Base-by-base conservation (phyloP, 495 filamentous ascomycete species). In the Annulohypoxylon nitens region DNA sequence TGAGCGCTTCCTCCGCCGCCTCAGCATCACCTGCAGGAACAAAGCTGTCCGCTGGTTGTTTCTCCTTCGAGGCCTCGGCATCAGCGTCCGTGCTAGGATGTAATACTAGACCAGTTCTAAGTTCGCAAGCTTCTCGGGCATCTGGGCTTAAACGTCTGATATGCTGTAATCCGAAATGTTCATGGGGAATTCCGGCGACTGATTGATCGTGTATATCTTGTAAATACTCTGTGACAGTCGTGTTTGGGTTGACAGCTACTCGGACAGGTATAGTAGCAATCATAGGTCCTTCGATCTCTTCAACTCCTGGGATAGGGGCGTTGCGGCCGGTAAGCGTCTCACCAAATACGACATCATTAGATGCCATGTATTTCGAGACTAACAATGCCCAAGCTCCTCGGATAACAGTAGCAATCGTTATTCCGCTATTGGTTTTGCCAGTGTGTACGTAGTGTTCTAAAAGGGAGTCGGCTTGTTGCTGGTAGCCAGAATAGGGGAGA, bases 151-250 rank as follows among this genome's bases (percentile, higher is more conserved):
- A 81, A 20, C 84, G 83, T 64, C 87, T 83, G 67, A 94, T 94
- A 60, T 91, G 85, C 77, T 92, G 89, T 77, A 94, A 82, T 6
- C 92, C 91, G 75, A 88, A 84, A 54, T 92, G 90, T 77, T 94
- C 87, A 75, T 89, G 88, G 0, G 88, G 83, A 4, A 89, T 87
- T 1, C 86, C 84, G 1, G 81, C 80, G 18, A 88, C 76, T 23
- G 86, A 82, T 12, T 84, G 78, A 41, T 87, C 81, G 53, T 91
- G 88, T 2, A 93, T 80, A 0, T 77, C 53, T 36, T 85, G 82
- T 7, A 90, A 77, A 67, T 79, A 84, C n/a, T 81, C 77, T 4
- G 66, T 58, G 0, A 81, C 71, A 0, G 77, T 78, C 3, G 43
- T 23, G 10, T 80, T 62, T 0, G 72, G 70, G 26, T 78, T 67